Evolutionary conservation across 2,329 filamentous ascomycete genomes (phyloP), one percentile per base, ranked within the genome.

Genomic region (Venturia carpophila): DNA sequence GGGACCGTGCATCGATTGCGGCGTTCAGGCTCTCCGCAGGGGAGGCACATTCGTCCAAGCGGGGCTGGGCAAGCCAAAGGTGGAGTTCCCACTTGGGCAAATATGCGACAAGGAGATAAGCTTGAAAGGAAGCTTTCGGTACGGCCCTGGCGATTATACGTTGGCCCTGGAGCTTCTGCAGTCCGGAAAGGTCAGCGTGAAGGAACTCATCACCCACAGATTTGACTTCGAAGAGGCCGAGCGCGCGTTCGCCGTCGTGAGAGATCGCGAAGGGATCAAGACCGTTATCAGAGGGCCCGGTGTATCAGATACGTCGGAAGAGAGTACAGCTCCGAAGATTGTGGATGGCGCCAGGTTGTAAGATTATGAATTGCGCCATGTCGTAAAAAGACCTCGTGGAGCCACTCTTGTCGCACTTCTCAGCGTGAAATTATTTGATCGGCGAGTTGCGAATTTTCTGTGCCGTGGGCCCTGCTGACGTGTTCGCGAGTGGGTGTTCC

Each of bases 61-160:
- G 13, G 71, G 70, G 5, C 66, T 72, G 3, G 70, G 70, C 3
- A 70, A 69, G 43, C 69, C 67, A n/a, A 81, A 80, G 60, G 76
- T 84, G 15, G 70, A 77, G 0, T 83, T 83, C 64, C 81, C 82
- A 0, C 83, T 84, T 65, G 80, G 78, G 0, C 77, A 76, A 0
- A 77, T 77, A 1, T 83, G 79, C 66, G 80, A 79, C 66, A 75
- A 78, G 5, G 82, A 75, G 0, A 69, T 84, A 60, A 79, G 71
- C 3, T 74, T 83, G 67, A 78, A 79, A 63, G 82, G 82, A 1
- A 81, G 78, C 0, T 82, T 84, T 63, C 75, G 81, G 2, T 84
- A 84, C 66, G 77, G 75, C 4, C 73, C 76, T 0, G 81, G 82
- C 0, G 80, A 78, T 67, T 84, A 83, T 69, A 77, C 79, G 0